Evolutionary conservation across 2,329 filamentous ascomycete genomes (phyloP).

Genomic region (Aspergillus tanneri): DNA sequence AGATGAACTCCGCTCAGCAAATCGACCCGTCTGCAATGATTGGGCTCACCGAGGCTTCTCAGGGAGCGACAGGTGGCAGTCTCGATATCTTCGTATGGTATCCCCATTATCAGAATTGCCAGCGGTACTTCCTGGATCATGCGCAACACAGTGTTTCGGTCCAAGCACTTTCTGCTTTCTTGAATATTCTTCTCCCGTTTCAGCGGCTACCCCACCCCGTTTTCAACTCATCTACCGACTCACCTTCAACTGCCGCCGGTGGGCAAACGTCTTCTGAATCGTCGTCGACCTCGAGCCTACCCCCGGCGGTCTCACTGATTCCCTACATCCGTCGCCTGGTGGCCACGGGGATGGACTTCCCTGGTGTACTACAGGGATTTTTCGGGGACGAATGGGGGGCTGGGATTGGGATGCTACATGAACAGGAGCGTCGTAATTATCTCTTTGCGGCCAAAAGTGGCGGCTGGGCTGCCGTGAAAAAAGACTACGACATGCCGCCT

Average conservation of each 20-base stretch:
- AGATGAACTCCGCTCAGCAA: slow-evolving; percentile 33
- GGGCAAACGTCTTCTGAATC: slow-evolving; percentile 42
- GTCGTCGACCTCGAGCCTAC: slow-evolving; percentile 37
- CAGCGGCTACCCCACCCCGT: slow-evolving; percentile 62
- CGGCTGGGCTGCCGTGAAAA: slow-evolving; percentile 84
- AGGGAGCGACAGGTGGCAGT: slow-evolving; percentile 44
- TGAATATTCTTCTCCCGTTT: slow-evolving; percentile 89
- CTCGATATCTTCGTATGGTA: slow-evolving; percentile 85
- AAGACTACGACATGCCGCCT: slow-evolving; percentile 81
- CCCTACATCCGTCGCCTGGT: slow-evolving; percentile 89
- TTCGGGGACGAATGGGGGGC: slow-evolving; percentile 90
- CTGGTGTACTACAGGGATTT: slow-evolving; percentile 85
- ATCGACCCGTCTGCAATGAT: slow-evolving; percentile 41
- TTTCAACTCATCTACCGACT: slow-evolving; percentile 39
- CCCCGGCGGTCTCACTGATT: slow-evolving; percentile 64
- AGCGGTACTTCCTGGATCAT: slow-evolving; percentile 86
- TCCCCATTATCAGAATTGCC: slow-evolving; percentile 83
- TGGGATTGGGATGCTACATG: slow-evolving; percentile 78
- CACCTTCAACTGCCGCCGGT: slow-evolving; percentile 40
- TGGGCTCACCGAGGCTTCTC: slow-evolving; percentile 37
- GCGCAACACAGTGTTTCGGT: slow-evolving; percentile 80
- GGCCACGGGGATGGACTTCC: slow-evolving; percentile 85
- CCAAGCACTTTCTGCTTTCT: slow-evolving; percentile 82
- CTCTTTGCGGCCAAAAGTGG: slow-evolving; percentile 92
- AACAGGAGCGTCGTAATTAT: slow-evolving; percentile 89